Conservation (phyloP, 1,139 yeast species). For the Yamadazyma siamensis region DNA sequence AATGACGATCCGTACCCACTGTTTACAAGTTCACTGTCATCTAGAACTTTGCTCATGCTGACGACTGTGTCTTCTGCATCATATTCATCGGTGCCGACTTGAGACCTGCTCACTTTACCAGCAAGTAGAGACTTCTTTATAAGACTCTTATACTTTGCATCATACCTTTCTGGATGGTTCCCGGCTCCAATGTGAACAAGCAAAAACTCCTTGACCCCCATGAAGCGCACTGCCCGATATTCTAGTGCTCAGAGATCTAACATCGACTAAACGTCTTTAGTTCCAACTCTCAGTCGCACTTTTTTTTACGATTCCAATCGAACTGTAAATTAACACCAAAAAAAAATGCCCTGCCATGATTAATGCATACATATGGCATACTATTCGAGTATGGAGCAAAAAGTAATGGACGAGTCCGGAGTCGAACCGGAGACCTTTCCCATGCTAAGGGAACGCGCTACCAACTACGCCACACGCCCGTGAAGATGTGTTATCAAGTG, state of each 20-base stretch:
- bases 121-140: conserved; percentile 20
- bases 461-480: conserved; percentile 94
- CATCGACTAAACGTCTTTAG: too few relatives aligned
- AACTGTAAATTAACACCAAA: too few relatives aligned
- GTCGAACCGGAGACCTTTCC: conserved; percentile 89
- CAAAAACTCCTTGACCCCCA: too few relatives aligned
- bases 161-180: conserved; percentile 20
- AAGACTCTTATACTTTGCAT: conserved; percentile 21
- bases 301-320: too few relatives aligned
- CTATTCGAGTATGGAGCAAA: conserved; percentile 4
- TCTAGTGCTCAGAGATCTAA: too few relatives aligned
- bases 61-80: conserved; percentile 8
- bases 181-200: conserved; percentile 44
- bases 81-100: conserved; percentile 4
- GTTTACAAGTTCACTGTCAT: conserved; percentile 45
- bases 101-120: too few relatives aligned
- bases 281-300: too few relatives aligned
- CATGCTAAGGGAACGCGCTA: conserved; percentile 92
- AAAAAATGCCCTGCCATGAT: too few relatives aligned
- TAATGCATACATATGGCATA: too few relatives aligned
- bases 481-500: conserved; percentile 40
- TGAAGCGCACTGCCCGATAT: too few relatives aligned
- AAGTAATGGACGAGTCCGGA: conserved; percentile 78
- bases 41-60: conserved; percentile 33
- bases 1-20: conserved; percentile 58